A percentile compares a stretch with the other conserved stretches of the same genome.
Conservation (phyloP, 371 early-diverging fungal species). For the Smittium culicis region DNA sequence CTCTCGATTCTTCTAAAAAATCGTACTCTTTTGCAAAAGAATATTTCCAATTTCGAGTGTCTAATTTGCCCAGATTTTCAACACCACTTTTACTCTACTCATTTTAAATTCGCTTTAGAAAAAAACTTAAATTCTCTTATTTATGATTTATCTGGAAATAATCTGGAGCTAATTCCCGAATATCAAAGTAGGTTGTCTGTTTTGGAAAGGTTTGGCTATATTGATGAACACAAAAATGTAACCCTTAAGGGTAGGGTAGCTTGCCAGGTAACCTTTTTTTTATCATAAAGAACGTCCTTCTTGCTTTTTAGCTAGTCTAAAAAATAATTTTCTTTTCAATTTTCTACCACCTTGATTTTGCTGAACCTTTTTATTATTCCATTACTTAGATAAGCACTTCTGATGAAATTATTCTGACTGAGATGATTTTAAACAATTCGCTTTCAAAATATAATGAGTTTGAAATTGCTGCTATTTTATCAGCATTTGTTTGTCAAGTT, state of each 20-base stretch:
- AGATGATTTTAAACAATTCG: constrained; percentile 93
- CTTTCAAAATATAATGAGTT: constrained; percentile 78
- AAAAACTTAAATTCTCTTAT: constrained; percentile 56
- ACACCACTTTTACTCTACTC: constrained; percentile 46
- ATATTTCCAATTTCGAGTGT: neutral
- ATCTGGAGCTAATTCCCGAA: constrained; percentile 81
- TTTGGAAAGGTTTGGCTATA: constrained; percentile 56
- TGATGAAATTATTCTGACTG: constrained; percentile 93
- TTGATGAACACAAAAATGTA: constrained; percentile 72
- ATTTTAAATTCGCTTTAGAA: constrained; percentile 49
- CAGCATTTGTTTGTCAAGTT: constrained; percentile 95
- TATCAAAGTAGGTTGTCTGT: constrained; percentile 79
- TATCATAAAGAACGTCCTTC: neutral
- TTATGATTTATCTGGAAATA: constrained; percentile 70
- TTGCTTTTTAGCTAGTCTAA: neutral
- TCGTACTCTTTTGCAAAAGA: neutral
- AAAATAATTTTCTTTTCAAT: too few species aligned
- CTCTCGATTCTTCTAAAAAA: neutral
- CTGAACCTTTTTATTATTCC: constrained; percentile 36
- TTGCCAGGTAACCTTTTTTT: constrained; percentile 59
- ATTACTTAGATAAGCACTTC: constrained; percentile 37
- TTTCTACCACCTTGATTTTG: constrained; percentile 8
- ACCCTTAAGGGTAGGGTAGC: constrained; percentile 99
- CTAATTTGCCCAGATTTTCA: constrained; percentile 11
- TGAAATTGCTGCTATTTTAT: constrained; percentile 90